These are phyloP conservation scores for Melaleuca quinquenervia DNA, from an alignment of 345 rosid species.

Conservation along the genomic window DNA sequence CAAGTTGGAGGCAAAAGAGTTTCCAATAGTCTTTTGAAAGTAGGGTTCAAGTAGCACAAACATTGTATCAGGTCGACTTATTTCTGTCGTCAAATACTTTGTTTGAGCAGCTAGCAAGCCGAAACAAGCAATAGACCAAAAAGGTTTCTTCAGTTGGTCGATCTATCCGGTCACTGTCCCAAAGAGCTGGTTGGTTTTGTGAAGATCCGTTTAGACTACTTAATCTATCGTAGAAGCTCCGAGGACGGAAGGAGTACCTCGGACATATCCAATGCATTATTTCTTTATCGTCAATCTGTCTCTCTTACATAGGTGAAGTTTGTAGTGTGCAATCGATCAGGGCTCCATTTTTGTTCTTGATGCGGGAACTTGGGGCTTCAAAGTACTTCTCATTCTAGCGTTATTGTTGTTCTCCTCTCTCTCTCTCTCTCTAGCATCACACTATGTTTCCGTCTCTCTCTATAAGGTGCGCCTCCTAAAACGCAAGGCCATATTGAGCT, in stretches of 20 bases:
- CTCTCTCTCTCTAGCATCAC: neutral
- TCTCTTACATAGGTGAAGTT: neutral
- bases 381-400: neutral
- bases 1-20: neutral
- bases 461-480: neutral
- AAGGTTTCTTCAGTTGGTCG: neutral
- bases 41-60: neutral
- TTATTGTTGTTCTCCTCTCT: neutral
- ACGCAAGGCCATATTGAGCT: neutral
- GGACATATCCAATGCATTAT: neutral
- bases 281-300: neutral
- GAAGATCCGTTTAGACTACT: too few species aligned
- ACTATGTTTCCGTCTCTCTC: neutral
- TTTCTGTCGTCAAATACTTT: neutral
- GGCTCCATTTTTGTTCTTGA: neutral
- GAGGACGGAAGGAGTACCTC: too few species aligned
- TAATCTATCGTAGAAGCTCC: too few species aligned
- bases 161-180: neutral
- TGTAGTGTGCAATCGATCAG: neutral
- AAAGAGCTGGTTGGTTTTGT: neutral
- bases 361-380: neutral
- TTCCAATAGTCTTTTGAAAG: neutral
- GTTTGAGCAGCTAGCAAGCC: neutral
- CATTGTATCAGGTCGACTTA: neutral
- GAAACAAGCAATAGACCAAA: neutral